Evolutionary conservation across 345 rosid genomes (phyloP).

Genomic region (Cardamine chenopodiifolia): DNA sequence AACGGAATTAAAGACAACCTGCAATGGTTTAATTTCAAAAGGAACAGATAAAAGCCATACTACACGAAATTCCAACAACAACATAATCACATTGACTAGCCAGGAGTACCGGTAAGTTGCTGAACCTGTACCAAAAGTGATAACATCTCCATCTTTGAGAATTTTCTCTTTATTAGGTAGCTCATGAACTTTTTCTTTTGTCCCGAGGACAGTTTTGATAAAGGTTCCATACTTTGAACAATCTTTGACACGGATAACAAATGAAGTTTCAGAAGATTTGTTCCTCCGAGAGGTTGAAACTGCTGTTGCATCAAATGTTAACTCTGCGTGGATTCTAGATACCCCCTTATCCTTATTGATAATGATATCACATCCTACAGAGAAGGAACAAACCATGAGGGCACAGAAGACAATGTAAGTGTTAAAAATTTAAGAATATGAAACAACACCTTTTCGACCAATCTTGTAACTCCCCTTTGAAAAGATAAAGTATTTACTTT

Average conservation of each 20-base stretch:
- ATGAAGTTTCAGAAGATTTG: conserved; percentile 39
- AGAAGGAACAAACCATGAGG: neutral
- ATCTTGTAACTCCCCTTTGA: conserved; percentile 63
- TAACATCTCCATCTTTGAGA: conserved; percentile 69
- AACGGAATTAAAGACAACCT: conserved; percentile 74
- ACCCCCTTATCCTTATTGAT: conserved; percentile 84
- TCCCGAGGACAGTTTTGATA: conserved; percentile 51
- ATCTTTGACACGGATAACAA: conserved; percentile 63
- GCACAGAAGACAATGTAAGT: neutral
- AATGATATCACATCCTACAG: conserved; percentile 83
- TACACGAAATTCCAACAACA: neutral
- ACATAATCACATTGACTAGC: neutral
- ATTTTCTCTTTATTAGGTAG: conserved; percentile 59
- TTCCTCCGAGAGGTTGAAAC: conserved; percentile 32
- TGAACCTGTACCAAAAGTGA: conserved; percentile 83
- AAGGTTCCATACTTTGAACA: conserved; percentile 91
- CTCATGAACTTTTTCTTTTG: conserved; percentile 64
- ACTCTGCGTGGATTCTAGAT: conserved; percentile 84
- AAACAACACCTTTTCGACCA: conserved; percentile 71
- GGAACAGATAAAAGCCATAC: neutral
- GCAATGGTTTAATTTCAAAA: conserved; percentile 35
- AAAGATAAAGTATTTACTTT: conserved; percentile 69
- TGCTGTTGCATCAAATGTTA: conserved; percentile 60
- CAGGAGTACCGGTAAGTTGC: conserved; percentile 73
- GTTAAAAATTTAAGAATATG: neutral